A percentile compares a stretch with the other conserved stretches of the same genome.
These are phyloP conservation scores for Leishmania mexicana DNA, from an alignment of 208 protist species.

Conservation along the genomic window DNA sequence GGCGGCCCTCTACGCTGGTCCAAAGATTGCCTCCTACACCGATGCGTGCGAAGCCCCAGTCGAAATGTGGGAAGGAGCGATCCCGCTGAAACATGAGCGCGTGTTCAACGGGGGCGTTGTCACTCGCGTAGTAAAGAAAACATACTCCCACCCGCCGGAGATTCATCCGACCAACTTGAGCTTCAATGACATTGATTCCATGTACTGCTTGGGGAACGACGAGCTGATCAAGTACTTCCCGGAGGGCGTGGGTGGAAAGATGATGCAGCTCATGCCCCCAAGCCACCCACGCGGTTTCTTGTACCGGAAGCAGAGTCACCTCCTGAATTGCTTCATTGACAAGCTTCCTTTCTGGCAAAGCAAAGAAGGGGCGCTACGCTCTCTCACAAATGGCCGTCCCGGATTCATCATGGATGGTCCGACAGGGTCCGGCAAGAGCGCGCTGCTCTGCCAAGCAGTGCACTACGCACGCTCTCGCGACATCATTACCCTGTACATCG, in stretches of 20 bases:
- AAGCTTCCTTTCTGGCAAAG: conserved; percentile 84
- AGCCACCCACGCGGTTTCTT: conserved; percentile 90
- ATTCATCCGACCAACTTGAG: conserved; percentile 53
- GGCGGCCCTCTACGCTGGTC: conserved; percentile 58
- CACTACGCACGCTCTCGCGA: conserved; percentile 81
- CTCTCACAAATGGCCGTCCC: conserved; percentile 64
- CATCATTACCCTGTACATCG: conserved; percentile 84
- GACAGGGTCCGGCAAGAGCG: conserved; percentile 87
- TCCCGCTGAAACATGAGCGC: conserved; percentile 76
- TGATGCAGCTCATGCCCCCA: conserved; percentile 92
- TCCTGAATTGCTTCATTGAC: conserved; percentile 90
- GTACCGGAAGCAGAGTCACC: conserved; percentile 88
- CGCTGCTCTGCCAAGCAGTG: conserved; percentile 88
- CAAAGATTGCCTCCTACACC: conserved; percentile 73
- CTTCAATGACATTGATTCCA: conserved; percentile 89
- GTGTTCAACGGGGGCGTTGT: conserved; percentile 52
- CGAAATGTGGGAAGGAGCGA: conserved; percentile 85
- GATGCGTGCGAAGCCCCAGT: conserved; percentile 88
- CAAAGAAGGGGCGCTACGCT: conserved; percentile 60
- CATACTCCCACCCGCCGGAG: conserved; percentile 83
- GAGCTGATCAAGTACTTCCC: conserved; percentile 85
- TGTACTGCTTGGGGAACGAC: conserved; percentile 93
- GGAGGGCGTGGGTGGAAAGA: conserved; percentile 87
- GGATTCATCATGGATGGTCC: conserved; percentile 91
- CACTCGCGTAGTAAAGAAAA: conserved; percentile 66